phyloP scores from a whole-genome alignment of 2,329 filamentous ascomycete species.

The Aureobasidium subglaciale region DNA sequence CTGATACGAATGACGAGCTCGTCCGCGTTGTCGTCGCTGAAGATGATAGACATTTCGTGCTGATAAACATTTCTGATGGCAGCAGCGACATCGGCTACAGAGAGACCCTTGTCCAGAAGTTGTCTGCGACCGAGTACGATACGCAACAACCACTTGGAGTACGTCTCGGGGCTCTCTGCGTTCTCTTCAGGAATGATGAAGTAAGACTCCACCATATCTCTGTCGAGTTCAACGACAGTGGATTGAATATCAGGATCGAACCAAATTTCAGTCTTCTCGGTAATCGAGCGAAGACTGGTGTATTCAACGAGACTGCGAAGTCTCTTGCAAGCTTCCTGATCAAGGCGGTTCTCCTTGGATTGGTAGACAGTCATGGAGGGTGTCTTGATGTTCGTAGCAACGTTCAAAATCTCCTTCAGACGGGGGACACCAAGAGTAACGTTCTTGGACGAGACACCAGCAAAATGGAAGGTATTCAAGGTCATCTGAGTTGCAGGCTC shows the following conservation, averaged over 20 bases:
- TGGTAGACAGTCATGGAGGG: constrained; percentile 94
- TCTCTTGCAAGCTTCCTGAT: constrained; percentile 74
- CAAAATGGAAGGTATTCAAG: constrained; percentile 98
- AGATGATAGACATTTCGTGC: constrained; percentile 81
- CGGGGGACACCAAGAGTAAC: constrained; percentile 97
- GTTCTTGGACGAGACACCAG: constrained; percentile 99
- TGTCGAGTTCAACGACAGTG: constrained; percentile 80
- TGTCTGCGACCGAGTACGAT: constrained; percentile 89
- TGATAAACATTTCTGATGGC: constrained; percentile 86
- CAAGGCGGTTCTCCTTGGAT: constrained; percentile 50
- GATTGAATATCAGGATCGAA: constrained; percentile 86
- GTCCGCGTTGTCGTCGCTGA: constrained; percentile 96
- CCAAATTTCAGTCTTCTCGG: constrained; percentile 89
- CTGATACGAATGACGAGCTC: constrained; percentile 91
- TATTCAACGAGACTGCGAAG: constrained; percentile 89
- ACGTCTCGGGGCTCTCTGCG: constrained; percentile 52
- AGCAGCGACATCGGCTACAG: constrained; percentile 81
- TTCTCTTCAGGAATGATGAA: constrained; percentile 89
- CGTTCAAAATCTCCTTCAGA: constrained; percentile 98
- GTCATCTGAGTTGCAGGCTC: constrained; percentile 99
- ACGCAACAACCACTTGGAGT: constrained; percentile 93
- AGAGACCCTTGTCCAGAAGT: constrained; percentile 88
- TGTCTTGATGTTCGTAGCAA: constrained; percentile 97
- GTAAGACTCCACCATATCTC: constrained; percentile 93
- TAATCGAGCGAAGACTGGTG: constrained; percentile 86